phyloP scores from a whole-genome alignment of 2,329 filamentous ascomycete genomes.

The Beauveria varroae region DNA sequence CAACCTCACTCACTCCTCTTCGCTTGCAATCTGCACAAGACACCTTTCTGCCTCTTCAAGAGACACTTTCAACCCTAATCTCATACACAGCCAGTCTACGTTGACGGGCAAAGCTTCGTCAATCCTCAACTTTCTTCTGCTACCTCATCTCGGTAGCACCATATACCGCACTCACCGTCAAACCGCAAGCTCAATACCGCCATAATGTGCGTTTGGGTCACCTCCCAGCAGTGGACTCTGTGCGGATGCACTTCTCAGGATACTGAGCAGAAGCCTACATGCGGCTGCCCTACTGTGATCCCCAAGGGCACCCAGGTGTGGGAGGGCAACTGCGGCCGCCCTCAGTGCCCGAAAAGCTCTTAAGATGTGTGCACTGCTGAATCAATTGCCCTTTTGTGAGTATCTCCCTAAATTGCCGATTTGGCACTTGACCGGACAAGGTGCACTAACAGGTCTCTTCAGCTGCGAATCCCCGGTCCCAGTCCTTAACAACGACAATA shows the following conservation, averaged over 20 bases:
- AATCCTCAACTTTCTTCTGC: not conserved
- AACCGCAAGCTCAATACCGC: not conserved
- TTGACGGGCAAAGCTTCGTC: not conserved
- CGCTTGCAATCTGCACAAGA: not conserved
- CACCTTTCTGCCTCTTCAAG: not conserved
- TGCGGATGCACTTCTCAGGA: conserved; percentile 25
- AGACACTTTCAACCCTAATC: not conserved
- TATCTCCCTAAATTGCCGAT: not conserved
- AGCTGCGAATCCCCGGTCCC: not conserved
- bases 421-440: no score
- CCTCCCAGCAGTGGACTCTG: conserved; percentile 23
- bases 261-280: conserved; percentile 21
- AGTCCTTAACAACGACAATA: conserved; percentile 1
- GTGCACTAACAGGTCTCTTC: not conserved
- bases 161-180: not conserved
- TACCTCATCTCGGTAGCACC: not conserved
- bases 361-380: not conserved
- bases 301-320: conserved; percentile 23
- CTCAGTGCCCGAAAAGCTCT: conserved; percentile 20
- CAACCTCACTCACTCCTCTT: not conserved
- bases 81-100: not conserved
- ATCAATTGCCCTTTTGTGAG: not conserved
- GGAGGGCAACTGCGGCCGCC: conserved; percentile 25
- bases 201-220: conserved; percentile 28
- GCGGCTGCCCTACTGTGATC: conserved; percentile 20